A percentile compares a stretch with the other conserved stretches of the same genome.
These are phyloP conservation scores for Plectosphaerella plurivora DNA, from an alignment of 2,329 filamentous ascomycete genomes.

Conservation along the genomic window DNA sequence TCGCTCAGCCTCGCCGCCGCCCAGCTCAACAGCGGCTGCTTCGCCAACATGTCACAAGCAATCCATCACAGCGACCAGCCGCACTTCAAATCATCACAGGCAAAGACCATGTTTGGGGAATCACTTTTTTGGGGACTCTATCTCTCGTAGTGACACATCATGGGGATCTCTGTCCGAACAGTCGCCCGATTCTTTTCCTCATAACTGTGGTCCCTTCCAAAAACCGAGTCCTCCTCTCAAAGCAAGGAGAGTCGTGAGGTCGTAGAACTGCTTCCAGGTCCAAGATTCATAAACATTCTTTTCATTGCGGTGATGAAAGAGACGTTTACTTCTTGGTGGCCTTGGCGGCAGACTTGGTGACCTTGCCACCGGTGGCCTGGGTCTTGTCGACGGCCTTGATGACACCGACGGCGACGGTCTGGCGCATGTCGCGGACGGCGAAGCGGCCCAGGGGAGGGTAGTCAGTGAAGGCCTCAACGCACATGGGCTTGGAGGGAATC, in stretches of 20 bases:
- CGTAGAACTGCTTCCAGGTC: slow-evolving; percentile 29
- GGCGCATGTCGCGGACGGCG: slow-evolving; percentile 98
- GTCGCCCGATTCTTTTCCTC: slow-evolving; percentile 33
- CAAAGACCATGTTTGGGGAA: slow-evolving; percentile 10
- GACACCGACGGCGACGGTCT: slow-evolving; percentile 89
- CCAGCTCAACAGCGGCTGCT: too few relatives aligned
- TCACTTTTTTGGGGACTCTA: slow-evolving; percentile 34
- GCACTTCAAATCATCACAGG: not conserved
- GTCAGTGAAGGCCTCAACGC: slow-evolving; percentile 99
- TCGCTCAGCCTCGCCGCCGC: too few relatives aligned
- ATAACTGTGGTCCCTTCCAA: slow-evolving; percentile 33
- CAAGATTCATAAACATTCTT: slow-evolving; percentile 1
- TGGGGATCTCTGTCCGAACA: slow-evolving; percentile 31
- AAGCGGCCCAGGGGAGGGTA: slow-evolving; percentile 99
- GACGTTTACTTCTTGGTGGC: slow-evolving; percentile 66
- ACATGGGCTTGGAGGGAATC: slow-evolving; percentile 99
- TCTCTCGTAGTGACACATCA: slow-evolving; percentile 42
- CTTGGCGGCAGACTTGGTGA: slow-evolving; percentile 70
- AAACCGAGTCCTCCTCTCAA: slow-evolving; percentile 38
- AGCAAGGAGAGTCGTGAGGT: slow-evolving; percentile 37
- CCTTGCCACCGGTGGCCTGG: slow-evolving; percentile 54
- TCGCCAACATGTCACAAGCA: too few relatives aligned
- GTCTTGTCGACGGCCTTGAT: slow-evolving; percentile 82
- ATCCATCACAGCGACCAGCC: not conserved
- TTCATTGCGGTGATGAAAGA: slow-evolving; percentile 9